These are phyloP conservation scores for Linum usitatissimum DNA, from an alignment of 345 rosid species.

Conservation along the genomic window DNA sequence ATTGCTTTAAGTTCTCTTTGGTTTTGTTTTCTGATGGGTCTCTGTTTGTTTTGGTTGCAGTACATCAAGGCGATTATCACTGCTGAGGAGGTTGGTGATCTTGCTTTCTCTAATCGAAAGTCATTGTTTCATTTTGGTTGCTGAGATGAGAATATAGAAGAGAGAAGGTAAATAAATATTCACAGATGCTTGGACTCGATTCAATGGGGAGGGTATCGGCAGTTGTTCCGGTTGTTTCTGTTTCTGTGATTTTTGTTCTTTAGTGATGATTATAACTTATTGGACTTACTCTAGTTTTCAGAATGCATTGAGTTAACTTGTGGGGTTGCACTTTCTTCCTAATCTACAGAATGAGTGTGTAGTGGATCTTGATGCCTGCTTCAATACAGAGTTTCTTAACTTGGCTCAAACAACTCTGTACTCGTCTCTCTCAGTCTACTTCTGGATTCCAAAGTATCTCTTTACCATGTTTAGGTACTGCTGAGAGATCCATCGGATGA, in stretches of 20 bases:
- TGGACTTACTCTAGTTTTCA: too few relatives aligned
- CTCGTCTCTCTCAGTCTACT: background rate
- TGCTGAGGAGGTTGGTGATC: constrained; percentile 66
- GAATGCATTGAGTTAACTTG: background rate
- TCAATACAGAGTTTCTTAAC: too few relatives aligned
- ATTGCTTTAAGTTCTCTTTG: background rate
- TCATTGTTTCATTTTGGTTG: too few relatives aligned
- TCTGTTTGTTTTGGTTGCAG: constrained; percentile 27
- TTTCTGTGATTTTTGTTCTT: background rate
- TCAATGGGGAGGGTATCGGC: too few relatives aligned
- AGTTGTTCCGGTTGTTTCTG: too few relatives aligned
- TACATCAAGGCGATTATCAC: constrained; percentile 96
- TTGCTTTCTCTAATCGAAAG: background rate
- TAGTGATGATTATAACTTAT: too few relatives aligned
- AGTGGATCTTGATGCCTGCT: background rate
- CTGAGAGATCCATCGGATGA: constrained; percentile 80
- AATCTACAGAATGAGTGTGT: background rate
- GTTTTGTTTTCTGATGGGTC: background rate
- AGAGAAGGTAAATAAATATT: too few relatives aligned
- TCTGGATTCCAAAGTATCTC: constrained; percentile 1
- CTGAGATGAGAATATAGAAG: too few relatives aligned
- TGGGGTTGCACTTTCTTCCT: background rate
- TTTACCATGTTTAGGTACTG: constrained; percentile 39
- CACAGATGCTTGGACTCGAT: too few relatives aligned
- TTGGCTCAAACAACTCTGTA: too few relatives aligned